Base-by-base conservation (phyloP, 1,284 basidiomycete species). In the Ganoderma boninense region DNA sequence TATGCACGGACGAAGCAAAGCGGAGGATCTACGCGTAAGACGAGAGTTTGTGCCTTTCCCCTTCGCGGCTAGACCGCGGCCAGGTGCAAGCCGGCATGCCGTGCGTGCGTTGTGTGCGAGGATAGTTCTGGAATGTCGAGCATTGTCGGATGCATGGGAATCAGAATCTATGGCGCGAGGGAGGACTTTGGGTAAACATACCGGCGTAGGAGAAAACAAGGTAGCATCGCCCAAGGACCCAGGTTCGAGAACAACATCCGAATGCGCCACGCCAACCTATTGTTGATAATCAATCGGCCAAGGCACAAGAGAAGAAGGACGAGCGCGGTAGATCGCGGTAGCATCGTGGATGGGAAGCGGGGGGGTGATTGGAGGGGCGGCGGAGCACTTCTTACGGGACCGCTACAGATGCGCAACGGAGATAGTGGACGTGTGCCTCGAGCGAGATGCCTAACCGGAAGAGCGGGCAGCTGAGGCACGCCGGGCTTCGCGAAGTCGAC, bases 371-470 rank as follows among this genome's bases (percentile, higher is more conserved):
- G 54, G 54, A 18, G 29, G 54, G 14, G 32, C 26, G 54, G 13
- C 14, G 14, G 54, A 20, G 29, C 54, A 56, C 26, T 56, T 56
- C 29, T 29, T 56, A 20, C 54, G 54, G 54, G 16, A 56, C 54
- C 54, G 43, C 54, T 49, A 60, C 32, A 64, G 23, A 69, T 56
- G 54, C 16, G 54, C 54, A 56, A 56, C 71, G 71, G 71, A 72
- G 68, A 72, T 69, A 72, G 66, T 62, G 66, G 62, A 42, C 68
- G 63, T 59, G 68, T 40, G 60, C 64, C 54, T 54, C 35, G 66
- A 52, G 52, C 52, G 23, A 52, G 42, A 32, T 38, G 62, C 54
- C 13, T 32, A 32, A 23, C 26, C 54, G 54, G 29, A 56, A 6
- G 54, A 29, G 16, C 54, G 54, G 54, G 14, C 16, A 32, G 54